phyloP scores from a whole-genome alignment of 73 alveolate species.

The Tetrahymena elliotti region DNA sequence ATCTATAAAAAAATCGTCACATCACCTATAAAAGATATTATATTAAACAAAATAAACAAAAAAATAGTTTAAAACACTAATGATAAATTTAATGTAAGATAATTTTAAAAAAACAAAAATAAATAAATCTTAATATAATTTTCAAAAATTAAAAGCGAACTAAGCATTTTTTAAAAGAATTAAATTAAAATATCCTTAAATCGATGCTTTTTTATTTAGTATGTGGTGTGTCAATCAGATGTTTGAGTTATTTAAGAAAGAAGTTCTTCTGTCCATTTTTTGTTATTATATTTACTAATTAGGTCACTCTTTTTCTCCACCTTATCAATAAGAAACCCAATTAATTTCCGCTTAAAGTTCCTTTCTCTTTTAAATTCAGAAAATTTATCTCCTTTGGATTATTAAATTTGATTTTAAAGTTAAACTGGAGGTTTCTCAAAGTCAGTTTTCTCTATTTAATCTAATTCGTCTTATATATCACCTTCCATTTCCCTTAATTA shows the following conservation, averaged over 20 bases:
- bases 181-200: no score
- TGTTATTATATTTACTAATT: neutral
- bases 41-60: no score
- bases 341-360: neutral
- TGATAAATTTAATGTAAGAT: no score
- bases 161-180: neutral
- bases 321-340: neutral
- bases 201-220: no score
- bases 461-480: neutral
- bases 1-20: no score
- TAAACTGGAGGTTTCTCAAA: neutral
- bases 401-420: neutral
- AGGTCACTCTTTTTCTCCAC: neutral
- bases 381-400: neutral
- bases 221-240: neutral
- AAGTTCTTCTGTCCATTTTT: neutral
- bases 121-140: no score
- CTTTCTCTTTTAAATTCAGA: neutral
- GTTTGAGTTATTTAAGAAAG: neutral
- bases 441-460: neutral
- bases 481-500: neutral
- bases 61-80: no score
- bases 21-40: no score
- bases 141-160: no score
- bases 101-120: no score